Evolutionary conservation across 805 yeast genomes (phyloP).

Genomic region (Lipomyces lipofer): DNA sequence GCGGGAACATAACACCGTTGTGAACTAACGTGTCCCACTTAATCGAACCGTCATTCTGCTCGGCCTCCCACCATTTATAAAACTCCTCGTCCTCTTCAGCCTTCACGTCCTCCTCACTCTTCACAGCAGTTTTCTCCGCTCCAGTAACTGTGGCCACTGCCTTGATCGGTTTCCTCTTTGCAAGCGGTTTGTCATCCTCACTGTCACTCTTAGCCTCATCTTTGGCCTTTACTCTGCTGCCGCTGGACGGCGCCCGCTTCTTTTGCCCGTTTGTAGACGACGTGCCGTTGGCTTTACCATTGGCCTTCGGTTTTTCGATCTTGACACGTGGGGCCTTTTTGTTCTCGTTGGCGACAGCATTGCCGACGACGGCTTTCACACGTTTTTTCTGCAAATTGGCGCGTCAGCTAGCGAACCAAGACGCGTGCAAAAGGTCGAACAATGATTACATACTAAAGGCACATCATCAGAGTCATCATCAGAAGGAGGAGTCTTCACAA

Average conservation of each 20-base stretch:
- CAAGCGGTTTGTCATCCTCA: not conserved
- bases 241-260: not conserved
- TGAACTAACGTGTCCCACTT: constrained; percentile 89
- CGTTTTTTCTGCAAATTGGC: not conserved
- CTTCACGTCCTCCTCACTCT: constrained; percentile 19
- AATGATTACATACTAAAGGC: not conserved
- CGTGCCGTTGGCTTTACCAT: constrained; percentile 2
- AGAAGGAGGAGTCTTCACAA: not conserved
- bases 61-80: constrained; percentile 86
- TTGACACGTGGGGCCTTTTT: not conserved
- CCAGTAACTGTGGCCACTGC: not conserved
- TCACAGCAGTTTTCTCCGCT: not conserved
- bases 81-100: constrained; percentile 54
- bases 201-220: not conserved
- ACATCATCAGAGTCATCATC: not conserved
- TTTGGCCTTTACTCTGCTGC: not conserved
- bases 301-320: not conserved
- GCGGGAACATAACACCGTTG: constrained; percentile 91
- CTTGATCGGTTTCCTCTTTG: constrained; percentile 2
- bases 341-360: not conserved
- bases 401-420: not conserved
- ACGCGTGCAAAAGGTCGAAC: not conserved
- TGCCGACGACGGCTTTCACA: not conserved
- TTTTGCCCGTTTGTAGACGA: not conserved
- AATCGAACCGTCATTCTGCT: constrained; percentile 58